Conservation (phyloP, 805 yeast genomes). For the Sugiyamaella chiloensis region DNA sequence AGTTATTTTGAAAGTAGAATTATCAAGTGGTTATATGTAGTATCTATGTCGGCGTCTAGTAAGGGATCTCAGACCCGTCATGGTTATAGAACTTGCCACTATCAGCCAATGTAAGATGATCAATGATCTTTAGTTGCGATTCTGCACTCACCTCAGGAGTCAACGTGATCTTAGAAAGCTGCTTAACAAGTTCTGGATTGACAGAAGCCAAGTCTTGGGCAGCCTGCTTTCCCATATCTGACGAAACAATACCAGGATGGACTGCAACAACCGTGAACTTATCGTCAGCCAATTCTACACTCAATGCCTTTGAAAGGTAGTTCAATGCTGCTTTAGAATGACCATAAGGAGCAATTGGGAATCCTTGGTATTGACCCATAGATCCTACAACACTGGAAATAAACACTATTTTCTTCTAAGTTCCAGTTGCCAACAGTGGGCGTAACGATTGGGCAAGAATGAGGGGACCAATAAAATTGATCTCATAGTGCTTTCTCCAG, state of each 20-base stretch:
- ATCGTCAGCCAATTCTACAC: conserved; percentile 29
- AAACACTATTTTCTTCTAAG: conserved; percentile 24
- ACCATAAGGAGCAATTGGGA: conserved; percentile 31
- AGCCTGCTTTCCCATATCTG: conserved; percentile 32
- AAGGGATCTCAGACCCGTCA: conserved; percentile 10
- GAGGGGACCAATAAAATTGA: conserved; percentile 1
- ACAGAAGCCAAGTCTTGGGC: neutral
- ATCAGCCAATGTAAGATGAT: conserved; percentile 22
- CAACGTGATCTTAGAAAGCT: neutral
- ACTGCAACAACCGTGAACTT: conserved; percentile 33
- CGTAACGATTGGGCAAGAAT: neutral
- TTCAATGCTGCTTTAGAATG: no score
- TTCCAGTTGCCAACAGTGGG: neutral
- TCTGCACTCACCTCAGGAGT: conserved; percentile 29
- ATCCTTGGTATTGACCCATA: conserved; percentile 20
- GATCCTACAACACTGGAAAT: conserved; percentile 33
- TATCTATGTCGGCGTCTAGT: no score
- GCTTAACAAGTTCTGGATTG: conserved; percentile 3
- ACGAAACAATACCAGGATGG: conserved; percentile 40
- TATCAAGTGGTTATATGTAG: no score
- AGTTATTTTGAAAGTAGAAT: no score
- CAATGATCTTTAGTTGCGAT: conserved; percentile 21
- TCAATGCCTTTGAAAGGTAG: conserved; percentile 30
- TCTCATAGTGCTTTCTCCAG: neutral
- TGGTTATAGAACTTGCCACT: conserved; percentile 22